Base-by-base conservation (phyloP, 768 basidiomycete species). In the Leccinum longicurvipes region DNA sequence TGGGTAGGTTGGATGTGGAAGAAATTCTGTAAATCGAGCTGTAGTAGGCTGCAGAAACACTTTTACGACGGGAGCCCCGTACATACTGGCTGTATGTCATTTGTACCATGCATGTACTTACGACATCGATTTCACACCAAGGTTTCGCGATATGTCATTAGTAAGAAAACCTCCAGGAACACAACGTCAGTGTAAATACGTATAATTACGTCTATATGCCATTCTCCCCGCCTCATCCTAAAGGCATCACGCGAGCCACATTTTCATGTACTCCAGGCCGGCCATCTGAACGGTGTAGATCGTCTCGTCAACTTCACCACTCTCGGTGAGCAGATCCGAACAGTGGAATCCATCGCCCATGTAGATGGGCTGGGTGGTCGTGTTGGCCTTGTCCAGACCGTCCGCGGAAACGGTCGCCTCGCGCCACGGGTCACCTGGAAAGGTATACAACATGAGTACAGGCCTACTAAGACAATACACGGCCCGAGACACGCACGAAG, bases 341-440 rank as follows among this genome's bases (percentile, higher is more conserved):
- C 42, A 44, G 14, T 44, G 42, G 21, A 44, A 44, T 44, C 42
- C 42, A 23, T 44, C 21, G 42, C 42, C 21, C 42, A 21, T 23
- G 21, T 44, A 44, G 14, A 44, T 44, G 10, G 42, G 42, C 21
- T 44, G 42, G 6, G 19, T 44, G 21, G 42, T 23, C n/a, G 42
- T 44, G 21, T 23, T 44, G 21, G 42, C 21, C 53, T 79, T 72
- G 55, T 69, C 59, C 21, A 77, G 72, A 15, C 74, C 74, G 23
- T 81, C 77, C 0, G 86, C 81, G 4, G 86, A 88, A 8, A 88
- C 75, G 0, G 87, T 89, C 6, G 82, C 79, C 51, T 85, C 84
- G 50, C 81, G 77, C 86, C 86, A 89, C 19, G 87, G 86, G 60
- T 89, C 87, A 45, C 85, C 86, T 88, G 42, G 10, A 23, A 23